Evolutionary conservation across 441 rosid genomes (phyloP).

Genomic region (Rhodomyrtus psidioides): DNA sequence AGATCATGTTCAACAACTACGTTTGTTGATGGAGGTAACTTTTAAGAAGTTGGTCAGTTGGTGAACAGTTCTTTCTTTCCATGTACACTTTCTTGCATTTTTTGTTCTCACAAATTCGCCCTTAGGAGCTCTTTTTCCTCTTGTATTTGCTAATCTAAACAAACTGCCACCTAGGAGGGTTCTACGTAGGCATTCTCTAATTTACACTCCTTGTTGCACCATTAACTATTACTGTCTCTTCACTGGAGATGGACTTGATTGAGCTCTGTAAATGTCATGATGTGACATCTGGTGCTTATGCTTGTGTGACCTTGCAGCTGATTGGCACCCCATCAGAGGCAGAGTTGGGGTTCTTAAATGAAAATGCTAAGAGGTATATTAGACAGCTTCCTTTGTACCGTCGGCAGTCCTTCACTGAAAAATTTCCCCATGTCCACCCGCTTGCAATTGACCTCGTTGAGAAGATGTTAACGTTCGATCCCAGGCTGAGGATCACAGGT

Average conservation of each 20-base stretch:
- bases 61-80: background rate
- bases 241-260: background rate
- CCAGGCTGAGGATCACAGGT: conserved; percentile 78
- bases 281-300: background rate
- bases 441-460: conserved; percentile 71
- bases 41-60: background rate
- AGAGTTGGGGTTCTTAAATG: conserved; percentile 62
- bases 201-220: background rate
- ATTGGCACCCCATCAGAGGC: conserved; percentile 82
- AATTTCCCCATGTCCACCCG: conserved; percentile 55
- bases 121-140: background rate
- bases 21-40: conserved; percentile 63
- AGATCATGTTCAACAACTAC: conserved; percentile 75
- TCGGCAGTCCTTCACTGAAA: conserved; percentile 70
- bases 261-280: background rate
- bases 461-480: conserved; percentile 84
- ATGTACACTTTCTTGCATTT: background rate
- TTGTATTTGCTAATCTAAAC: background rate
- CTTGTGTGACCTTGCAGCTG: conserved; percentile 34
- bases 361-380: conserved; percentile 69
- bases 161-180: background rate
- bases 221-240: background rate
- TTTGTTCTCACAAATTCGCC: background rate
- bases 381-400: conserved; percentile 39
- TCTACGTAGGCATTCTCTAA: background rate